A percentile compares a stretch with the other conserved stretches of the same genome.
These are phyloP conservation scores for Nemania abortiva DNA, from an alignment of 2,329 filamentous ascomycete genomes.

Conservation along the genomic window DNA sequence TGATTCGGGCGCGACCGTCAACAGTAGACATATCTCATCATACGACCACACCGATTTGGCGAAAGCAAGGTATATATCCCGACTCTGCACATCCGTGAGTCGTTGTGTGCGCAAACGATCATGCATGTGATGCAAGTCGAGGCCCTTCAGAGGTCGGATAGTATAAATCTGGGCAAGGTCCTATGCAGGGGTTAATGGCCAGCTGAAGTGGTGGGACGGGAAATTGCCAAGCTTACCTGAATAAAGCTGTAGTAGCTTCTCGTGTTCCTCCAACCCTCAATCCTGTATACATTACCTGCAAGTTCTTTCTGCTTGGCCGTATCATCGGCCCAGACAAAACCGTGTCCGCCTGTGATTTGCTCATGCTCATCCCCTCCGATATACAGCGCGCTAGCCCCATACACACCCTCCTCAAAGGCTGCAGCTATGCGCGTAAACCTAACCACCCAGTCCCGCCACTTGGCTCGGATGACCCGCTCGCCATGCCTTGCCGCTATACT, in stretches of 20 bases:
- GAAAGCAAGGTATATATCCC: slow-evolving; percentile 87
- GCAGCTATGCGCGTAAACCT: slow-evolving; percentile 94
- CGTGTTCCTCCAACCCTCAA: slow-evolving; percentile 97
- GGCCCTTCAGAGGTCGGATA: slow-evolving; percentile 76
- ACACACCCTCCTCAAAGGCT: slow-evolving; percentile 95
- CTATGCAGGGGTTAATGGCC: slow-evolving; percentile 58
- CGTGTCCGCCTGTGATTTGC: slow-evolving; percentile 76
- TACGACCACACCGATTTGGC: slow-evolving; percentile 81
- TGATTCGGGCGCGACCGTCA: slow-evolving; percentile 85
- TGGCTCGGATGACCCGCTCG: slow-evolving; percentile 88
- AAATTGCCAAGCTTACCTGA: slow-evolving; percentile 67
- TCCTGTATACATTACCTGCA: slow-evolving; percentile 88
- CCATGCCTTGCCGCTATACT: slow-evolving; percentile 89
- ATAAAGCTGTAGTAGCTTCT: slow-evolving; percentile 96
- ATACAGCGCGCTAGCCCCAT: slow-evolving; percentile 89
- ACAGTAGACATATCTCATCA: slow-evolving; percentile 85
- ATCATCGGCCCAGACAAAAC: slow-evolving; percentile 95
- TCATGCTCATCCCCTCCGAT: slow-evolving; percentile 82
- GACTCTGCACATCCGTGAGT: slow-evolving; percentile 79
- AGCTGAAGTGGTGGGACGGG: not conserved
- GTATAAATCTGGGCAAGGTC: slow-evolving; percentile 75
- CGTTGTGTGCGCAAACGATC: slow-evolving; percentile 88
- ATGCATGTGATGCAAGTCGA: slow-evolving; percentile 92
- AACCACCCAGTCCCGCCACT: slow-evolving; percentile 94
- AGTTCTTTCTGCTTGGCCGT: slow-evolving; percentile 84